These are phyloP conservation scores for Passalora sequoiae DNA, from an alignment of 2,329 filamentous ascomycete genomes.

Conservation along the genomic window DNA sequence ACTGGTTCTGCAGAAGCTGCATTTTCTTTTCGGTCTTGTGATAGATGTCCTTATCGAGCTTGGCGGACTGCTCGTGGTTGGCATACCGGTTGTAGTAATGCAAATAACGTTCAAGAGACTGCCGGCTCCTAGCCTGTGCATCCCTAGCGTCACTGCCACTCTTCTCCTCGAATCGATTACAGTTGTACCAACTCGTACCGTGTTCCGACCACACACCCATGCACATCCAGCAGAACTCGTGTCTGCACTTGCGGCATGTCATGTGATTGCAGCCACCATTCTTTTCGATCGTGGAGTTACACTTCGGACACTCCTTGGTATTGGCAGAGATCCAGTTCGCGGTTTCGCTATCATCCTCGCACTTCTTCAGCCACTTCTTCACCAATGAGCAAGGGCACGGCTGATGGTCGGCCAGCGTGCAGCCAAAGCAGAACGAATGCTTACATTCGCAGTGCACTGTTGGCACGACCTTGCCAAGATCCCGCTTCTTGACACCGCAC, in stretches of 20 bases:
- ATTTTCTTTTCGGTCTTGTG: conserved; percentile 98
- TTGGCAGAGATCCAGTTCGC: conserved; percentile 99
- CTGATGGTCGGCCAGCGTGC: conserved; percentile 82
- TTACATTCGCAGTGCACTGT: conserved; percentile 82
- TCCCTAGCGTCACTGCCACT: conserved; percentile 85
- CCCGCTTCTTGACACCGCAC: conserved; percentile 80
- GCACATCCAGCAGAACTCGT: conserved; percentile 99
- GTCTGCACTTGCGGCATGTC: conserved; percentile 92
- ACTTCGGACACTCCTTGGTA: conserved; percentile 96
- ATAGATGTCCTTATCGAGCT: conserved; percentile 92
- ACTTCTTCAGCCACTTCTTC: conserved; percentile 96
- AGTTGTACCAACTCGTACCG: conserved; percentile 99
- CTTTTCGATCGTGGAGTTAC: conserved; percentile 96
- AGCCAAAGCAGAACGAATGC: conserved; percentile 92
- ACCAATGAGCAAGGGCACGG: conserved; percentile 87
- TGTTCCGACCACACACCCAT: conserved; percentile 99
- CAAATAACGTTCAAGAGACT: conserved; percentile 89
- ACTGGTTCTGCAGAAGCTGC: conserved; percentile 88
- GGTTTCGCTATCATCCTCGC: conserved; percentile 95
- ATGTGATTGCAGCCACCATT: conserved; percentile 98
- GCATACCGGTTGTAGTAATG: conserved; percentile 99
- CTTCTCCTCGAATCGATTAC: conserved; percentile 95
- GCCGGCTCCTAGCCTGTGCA: conserved; percentile 83
- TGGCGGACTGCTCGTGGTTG: conserved; percentile 96
- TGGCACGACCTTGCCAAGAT: conserved; percentile 77